These are phyloP conservation scores for Pezicula carpinea DNA, from an alignment of 2,329 filamentous ascomycete genomes.

Conservation along the genomic window DNA sequence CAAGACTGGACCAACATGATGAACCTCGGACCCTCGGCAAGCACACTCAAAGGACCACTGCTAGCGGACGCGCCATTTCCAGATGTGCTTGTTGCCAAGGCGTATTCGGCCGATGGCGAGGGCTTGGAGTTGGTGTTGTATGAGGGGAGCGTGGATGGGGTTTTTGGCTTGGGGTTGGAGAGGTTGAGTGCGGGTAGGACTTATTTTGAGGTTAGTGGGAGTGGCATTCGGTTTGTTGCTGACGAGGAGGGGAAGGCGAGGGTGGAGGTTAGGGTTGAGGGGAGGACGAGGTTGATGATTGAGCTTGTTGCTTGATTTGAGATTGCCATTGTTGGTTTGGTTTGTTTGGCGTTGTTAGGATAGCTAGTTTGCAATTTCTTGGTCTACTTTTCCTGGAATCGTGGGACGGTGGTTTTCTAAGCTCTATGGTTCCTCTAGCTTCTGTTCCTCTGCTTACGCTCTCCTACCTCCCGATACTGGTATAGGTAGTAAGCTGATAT, in stretches of 20 bases:
- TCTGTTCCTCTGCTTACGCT: too few relatives aligned
- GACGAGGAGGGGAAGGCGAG: background rate
- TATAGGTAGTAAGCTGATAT: too few relatives aligned
- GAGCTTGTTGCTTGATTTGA: background rate
- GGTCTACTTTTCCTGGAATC: too few relatives aligned
- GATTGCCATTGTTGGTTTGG: background rate
- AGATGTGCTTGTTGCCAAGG: constrained; percentile 12
- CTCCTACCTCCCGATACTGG: too few relatives aligned
- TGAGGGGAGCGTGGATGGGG: background rate
- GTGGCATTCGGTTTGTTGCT: background rate
- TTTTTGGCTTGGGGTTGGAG: background rate
- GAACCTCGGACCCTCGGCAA: background rate
- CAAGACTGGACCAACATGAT: constrained; percentile 4
- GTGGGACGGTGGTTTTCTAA: too few relatives aligned
- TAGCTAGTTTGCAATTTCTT: too few relatives aligned
- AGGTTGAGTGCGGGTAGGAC: background rate
- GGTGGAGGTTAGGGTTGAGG: background rate
- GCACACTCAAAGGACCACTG: constrained; percentile 6
- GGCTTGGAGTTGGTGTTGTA: constrained; percentile 4
- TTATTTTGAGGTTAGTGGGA: background rate
- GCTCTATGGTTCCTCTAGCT: too few relatives aligned
- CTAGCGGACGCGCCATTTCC: constrained; percentile 8
- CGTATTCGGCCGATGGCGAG: constrained; percentile 3
- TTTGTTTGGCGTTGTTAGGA: too few relatives aligned
- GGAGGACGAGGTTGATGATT: background rate